Conservation (phyloP, 192 early-diverging fungal species). For the Backusella westeae region DNA sequence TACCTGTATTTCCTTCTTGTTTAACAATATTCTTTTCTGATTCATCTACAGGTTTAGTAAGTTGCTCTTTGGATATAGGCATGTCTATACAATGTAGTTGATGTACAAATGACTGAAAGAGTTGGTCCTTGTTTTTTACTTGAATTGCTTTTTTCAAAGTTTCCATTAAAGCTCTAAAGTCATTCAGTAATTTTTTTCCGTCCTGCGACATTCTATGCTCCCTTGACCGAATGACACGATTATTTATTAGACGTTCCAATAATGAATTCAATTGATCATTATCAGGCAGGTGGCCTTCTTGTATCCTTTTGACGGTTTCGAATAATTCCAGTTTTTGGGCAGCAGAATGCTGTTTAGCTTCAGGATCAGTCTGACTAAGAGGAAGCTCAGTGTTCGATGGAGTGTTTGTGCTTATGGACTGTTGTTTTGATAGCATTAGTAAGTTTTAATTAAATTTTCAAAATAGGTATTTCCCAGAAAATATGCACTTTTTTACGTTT, state of each 20-base stretch:
- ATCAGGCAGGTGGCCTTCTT: slow-evolving; percentile 37
- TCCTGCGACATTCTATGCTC: slow-evolving; percentile 39
- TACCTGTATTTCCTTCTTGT: slow-evolving; percentile 21
- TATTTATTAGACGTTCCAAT: slow-evolving; percentile 23
- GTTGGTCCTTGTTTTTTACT: slow-evolving; percentile 40
- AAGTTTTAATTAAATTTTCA: not conserved
- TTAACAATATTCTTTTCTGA: slow-evolving; percentile 14
- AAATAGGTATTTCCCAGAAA: not conserved
- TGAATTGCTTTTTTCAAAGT: slow-evolving; percentile 31
- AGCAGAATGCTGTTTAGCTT: not conserved
- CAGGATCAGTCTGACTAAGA: slow-evolving; percentile 5
- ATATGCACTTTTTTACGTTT: not conserved
- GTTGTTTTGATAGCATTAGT: not conserved
- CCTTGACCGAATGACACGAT: slow-evolving; percentile 27
- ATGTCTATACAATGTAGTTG: slow-evolving; percentile 20
- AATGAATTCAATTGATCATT: slow-evolving; percentile 39
- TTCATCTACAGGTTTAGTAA: not conserved
- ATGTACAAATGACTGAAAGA: slow-evolving; percentile 43
- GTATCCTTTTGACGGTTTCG: slow-evolving; percentile 32
- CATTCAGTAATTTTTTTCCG: slow-evolving; percentile 33
- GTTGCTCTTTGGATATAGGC: not conserved
- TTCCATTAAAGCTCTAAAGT: slow-evolving; percentile 34
- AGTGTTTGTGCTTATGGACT: not conserved
- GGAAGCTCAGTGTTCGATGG: not conserved
- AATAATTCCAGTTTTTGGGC: slow-evolving; percentile 36